phyloP scores from a whole-genome alignment of 441 rosid species.

The Manihot esculenta region DNA sequence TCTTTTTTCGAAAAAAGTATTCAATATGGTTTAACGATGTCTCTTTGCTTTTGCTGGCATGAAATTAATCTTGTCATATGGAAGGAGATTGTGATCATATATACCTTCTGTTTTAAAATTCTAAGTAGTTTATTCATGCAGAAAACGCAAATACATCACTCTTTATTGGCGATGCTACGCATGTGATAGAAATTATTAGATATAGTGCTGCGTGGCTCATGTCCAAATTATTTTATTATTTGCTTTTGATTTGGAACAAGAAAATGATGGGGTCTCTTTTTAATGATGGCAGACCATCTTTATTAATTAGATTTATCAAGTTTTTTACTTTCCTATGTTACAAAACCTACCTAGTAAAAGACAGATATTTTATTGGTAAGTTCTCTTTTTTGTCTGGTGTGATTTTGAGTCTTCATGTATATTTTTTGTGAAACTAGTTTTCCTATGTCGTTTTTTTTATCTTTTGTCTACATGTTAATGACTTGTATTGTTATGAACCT shows the following conservation, averaged over 20 bases:
- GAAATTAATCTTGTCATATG: not conserved
- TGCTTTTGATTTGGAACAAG: slow-evolving; percentile 24
- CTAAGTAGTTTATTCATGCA: slow-evolving; percentile 21
- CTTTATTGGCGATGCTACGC: slow-evolving; percentile 31
- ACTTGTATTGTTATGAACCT: slow-evolving; percentile 13
- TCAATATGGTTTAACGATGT: not conserved
- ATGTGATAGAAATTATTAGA: slow-evolving; percentile 30
- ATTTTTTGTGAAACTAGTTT: slow-evolving; percentile 6
- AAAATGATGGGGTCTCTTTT: slow-evolving; percentile 35
- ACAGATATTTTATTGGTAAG: slow-evolving; percentile 2
- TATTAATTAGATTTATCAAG: slow-evolving; percentile 14
- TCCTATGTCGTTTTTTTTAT: slow-evolving; percentile 20
- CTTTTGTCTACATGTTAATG: slow-evolving; percentile 11
- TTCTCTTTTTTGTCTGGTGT: slow-evolving; percentile 25
- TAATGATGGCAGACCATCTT: slow-evolving; percentile 50
- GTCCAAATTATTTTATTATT: slow-evolving; percentile 22
- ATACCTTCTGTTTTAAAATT: no score
- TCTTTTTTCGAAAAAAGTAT: slow-evolving; percentile 9
- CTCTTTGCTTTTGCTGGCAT: slow-evolving; percentile 18
- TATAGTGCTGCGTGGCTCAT: slow-evolving; percentile 17
- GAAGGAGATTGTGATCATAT: slow-evolving; percentile 1
- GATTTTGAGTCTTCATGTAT: slow-evolving; percentile 15
- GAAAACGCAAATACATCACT: slow-evolving; percentile 27
- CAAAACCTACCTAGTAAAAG: slow-evolving; percentile 24
- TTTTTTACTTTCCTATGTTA: slow-evolving; percentile 6